Evolutionary conservation across 495 filamentous ascomycete species (phyloP), one percentile per base, ranked within the genome.

Genomic region (Daldinia vernicosa): DNA sequence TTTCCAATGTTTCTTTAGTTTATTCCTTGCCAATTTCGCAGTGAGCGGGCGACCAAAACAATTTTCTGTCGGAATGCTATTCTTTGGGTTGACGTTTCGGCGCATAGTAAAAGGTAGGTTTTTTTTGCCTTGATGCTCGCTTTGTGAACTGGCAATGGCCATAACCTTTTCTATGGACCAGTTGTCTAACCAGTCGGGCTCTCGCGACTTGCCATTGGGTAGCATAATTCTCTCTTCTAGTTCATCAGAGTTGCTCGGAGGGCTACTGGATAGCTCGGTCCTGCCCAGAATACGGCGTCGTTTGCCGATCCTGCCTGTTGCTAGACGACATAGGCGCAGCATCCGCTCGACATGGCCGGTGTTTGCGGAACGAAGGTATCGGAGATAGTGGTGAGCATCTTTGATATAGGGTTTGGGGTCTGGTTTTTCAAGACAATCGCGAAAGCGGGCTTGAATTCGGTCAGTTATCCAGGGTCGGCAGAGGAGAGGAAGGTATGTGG

Each of bases 221-320:
- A 39, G 9, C 19, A 17, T 43, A 6, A 55, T 33, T 24, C 22
- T 54, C 37, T 74, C 40, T 30, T 79, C 74, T n/a, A 82, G 68
- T 39, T 77, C 78, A 8, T 75, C 78, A 5, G 76, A 69, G 67
- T 84, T 73, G 19, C 67, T 45, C 0, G 84, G 80, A 9, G 78
- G 60, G 19, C 82, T 70, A 12, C 75, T 78, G 12, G 64, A 62
- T 14, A 88, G 66, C 30, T 94, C 67, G 0, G 82, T 72, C 1
- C 76, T 43, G 27, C 92, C 60, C 26, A 97, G 80, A 47, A 90
- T 79, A 37, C 90, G 87, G 53, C 89, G 84, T 47, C 91, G 86
- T 70, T 80, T 87, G 15, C 95, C 94, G 3, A 79, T 78, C 30
- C 95, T 89, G 3, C 93, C 95, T 77, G 96, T 95, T 28, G 90